Conservation (phyloP, 2,329 filamentous ascomycete genomes). For the Fusarium robinianum region DNA sequence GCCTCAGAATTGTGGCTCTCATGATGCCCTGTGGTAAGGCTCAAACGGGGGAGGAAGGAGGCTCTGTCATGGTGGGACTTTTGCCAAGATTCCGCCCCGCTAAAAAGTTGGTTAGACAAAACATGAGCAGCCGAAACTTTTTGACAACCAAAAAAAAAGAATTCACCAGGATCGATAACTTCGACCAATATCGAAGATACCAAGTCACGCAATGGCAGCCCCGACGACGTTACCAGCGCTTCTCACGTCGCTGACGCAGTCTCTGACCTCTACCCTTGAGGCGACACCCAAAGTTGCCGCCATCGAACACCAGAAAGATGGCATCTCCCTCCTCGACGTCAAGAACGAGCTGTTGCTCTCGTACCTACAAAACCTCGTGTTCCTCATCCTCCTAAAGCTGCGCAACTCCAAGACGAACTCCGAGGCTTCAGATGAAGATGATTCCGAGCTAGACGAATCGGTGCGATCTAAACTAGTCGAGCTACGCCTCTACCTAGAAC, state of each 20-base stretch:
- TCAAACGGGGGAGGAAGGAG: background rate
- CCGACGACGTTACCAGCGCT: constrained; percentile 54
- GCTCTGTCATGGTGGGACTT: constrained; percentile 1
- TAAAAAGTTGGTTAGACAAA: constrained; percentile 38
- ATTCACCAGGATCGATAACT: no score
- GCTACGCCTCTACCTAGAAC: constrained; percentile 88
- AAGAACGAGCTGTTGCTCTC: constrained; percentile 98
- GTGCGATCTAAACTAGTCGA: constrained; percentile 88
- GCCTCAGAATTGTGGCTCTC: no score
- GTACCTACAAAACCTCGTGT: constrained; percentile 92
- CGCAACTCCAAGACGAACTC: constrained; percentile 54
- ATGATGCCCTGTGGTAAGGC: constrained; percentile 23
- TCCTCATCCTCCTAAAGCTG: constrained; percentile 81
- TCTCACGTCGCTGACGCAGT: constrained; percentile 60
- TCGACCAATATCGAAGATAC: constrained; percentile 25
- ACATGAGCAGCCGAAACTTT: constrained; percentile 33
- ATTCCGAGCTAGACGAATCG: constrained; percentile 60
- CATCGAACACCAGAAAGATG: constrained; percentile 76
- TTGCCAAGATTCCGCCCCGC: constrained; percentile 29
- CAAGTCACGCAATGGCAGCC: constrained; percentile 50
- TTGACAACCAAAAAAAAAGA: constrained; percentile 27
- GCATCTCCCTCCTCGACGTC: constrained; percentile 90
- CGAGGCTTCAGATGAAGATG: constrained; percentile 36
- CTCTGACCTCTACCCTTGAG: constrained; percentile 66
- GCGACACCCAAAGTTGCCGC: constrained; percentile 64